Evolutionary conservation across 2,329 filamentous ascomycete species (phyloP), one percentile per base, ranked within the genome.

Genomic region (Trichocomaceae sp.): DNA sequence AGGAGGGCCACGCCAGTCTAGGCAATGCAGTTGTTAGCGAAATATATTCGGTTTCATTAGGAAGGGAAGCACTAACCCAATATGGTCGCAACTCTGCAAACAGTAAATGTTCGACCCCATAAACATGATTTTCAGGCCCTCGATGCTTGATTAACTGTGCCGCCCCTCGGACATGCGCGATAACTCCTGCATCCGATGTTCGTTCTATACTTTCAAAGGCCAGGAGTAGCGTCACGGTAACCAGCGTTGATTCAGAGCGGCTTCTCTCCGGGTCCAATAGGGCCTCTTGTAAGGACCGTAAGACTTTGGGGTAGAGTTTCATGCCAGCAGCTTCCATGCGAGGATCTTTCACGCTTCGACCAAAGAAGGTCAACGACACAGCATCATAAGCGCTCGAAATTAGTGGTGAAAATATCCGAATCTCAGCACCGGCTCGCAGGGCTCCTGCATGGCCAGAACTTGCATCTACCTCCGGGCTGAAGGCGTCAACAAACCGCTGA

Each of bases 151-250:
- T 67, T 50, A 72, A 50, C 31, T 66, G 67, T 54, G 70, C 57
- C 13, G 69, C 70, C 45, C 70, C 70, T 42, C 62, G 59, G 13
- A 70, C 64, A 45, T 72, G 70, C 26, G 69, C 66, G 1, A 60
- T 45, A 7, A 72, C 63, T 17, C 64, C 66, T 3, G 57, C 63
- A 35, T 66, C 61, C 2, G 67, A 65, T 3, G 70, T 72, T 19
- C 70, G 63, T 57, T 71, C 69, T 47, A 72, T 68, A 35, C 67
- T 70, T 64, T 72, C 70, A 47, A 72, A 72, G 1, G 68, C 69
- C 55, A 72, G 65, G 33, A 72, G 56, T 7, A 72, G 62, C 19
- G 64, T 67, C 6, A 72, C 70, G 1, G 70, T 72, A 6, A 70
- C 66, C n/a, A 72, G 52, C 0, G 69, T 70, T 17, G 68, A 68